Evolutionary conservation across 1,139 yeast species (phyloP).

Genomic region (Torulaspora globosa): DNA sequence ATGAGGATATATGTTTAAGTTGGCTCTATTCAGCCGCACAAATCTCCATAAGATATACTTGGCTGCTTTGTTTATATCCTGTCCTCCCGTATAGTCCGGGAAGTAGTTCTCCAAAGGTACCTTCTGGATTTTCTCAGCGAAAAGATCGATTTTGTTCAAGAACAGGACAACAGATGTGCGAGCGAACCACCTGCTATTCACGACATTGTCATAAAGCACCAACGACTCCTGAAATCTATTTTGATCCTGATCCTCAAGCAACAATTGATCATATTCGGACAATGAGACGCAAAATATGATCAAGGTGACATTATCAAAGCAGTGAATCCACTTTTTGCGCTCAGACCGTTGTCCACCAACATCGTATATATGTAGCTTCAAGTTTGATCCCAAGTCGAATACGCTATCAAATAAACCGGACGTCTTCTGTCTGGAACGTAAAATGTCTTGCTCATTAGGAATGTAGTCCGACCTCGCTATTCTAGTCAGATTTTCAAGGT

Average conservation of each 20-base stretch:
- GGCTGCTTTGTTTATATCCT: slow-evolving; percentile 87
- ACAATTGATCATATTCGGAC: slow-evolving; percentile 83
- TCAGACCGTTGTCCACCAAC: slow-evolving; percentile 95
- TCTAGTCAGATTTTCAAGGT: slow-evolving; percentile 63
- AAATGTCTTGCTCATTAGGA: slow-evolving; percentile 72
- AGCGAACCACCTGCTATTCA: slow-evolving; percentile 91
- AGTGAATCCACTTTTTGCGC: slow-evolving; percentile 92
- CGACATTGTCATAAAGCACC: slow-evolving; percentile 82
- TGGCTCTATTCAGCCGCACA: slow-evolving; percentile 77
- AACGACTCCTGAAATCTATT: slow-evolving; percentile 84
- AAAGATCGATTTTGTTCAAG: slow-evolving; percentile 83
- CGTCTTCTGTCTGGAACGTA: slow-evolving; percentile 86
- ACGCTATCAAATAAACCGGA: slow-evolving; percentile 85
- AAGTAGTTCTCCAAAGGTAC: slow-evolving; percentile 81
- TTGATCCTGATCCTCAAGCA: slow-evolving; percentile 73
- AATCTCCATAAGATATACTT: slow-evolving; percentile 90
- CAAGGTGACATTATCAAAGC: slow-evolving; percentile 86
- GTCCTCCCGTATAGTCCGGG: slow-evolving; percentile 88
- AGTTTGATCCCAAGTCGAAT: slow-evolving; percentile 64
- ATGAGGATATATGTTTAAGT: slow-evolving; percentile 80
- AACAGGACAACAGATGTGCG: slow-evolving; percentile 81
- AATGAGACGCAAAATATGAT: slow-evolving; percentile 88
- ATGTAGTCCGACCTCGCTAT: slow-evolving; percentile 57
- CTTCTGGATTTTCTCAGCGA: slow-evolving; percentile 76
- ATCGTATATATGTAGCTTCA: slow-evolving; percentile 79